Conservation (phyloP, 148 eudicot genomes). For the Cornus florida region DNA sequence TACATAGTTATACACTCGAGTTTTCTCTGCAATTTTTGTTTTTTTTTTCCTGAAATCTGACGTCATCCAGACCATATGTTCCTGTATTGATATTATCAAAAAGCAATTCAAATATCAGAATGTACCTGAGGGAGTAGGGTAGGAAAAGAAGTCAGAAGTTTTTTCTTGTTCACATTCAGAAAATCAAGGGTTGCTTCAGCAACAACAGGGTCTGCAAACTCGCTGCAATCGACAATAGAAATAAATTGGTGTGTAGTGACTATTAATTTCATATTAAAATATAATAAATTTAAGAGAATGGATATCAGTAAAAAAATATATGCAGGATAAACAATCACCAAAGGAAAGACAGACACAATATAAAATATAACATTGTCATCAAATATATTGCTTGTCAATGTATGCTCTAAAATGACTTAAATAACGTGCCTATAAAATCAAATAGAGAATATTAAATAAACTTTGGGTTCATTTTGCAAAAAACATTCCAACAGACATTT, state of each 20-base stretch:
- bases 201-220: conserved; percentile 90
- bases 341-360: too few species aligned
- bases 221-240: conserved; percentile 56
- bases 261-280: not conserved
- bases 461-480: too few species aligned
- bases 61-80: not conserved
- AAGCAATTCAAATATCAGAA: not conserved
- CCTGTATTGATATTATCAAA: not conserved
- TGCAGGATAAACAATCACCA: too few species aligned
- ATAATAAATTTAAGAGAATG: not conserved
- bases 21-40: not conserved
- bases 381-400: not conserved
- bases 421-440: not conserved
- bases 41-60: not conserved
- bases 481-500: not conserved
- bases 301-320: not conserved
- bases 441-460: too few species aligned
- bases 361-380: not conserved
- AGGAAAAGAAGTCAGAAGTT: conserved; percentile 66
- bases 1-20: not conserved
- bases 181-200: conserved; percentile 87
- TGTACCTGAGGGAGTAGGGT: conserved; percentile 85
- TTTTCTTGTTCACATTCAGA: conserved; percentile 63
- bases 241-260: conserved; percentile 13
- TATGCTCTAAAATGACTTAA: not conserved